Evolutionary conservation across 768 basidiomycete genomes (phyloP).

Genomic region (Daedalea quercina): DNA sequence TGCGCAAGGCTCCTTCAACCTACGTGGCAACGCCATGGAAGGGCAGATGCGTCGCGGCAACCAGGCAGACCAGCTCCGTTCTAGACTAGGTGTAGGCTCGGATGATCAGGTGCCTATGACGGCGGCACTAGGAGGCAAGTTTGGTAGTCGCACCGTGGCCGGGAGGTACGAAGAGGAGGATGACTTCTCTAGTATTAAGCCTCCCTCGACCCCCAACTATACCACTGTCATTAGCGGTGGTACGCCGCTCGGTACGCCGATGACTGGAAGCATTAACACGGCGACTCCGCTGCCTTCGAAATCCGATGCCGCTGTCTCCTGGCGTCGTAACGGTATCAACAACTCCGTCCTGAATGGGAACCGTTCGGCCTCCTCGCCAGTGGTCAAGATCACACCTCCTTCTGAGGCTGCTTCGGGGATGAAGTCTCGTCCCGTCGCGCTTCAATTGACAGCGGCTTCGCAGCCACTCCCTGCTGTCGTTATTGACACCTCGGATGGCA

Average conservation of each 20-base stretch:
- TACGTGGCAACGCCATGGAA: slow-evolving; percentile 46
- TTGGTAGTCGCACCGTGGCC: slow-evolving; percentile 56
- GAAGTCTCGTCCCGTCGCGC: slow-evolving; percentile 55
- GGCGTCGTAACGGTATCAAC: slow-evolving; percentile 68
- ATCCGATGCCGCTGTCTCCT: slow-evolving; percentile 72
- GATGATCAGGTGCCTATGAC: slow-evolving; percentile 77
- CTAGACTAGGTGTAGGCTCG: slow-evolving; percentile 45
- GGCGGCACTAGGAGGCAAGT: slow-evolving; percentile 69
- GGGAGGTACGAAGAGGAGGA: slow-evolving; percentile 38
- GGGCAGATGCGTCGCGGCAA: slow-evolving; percentile 60
- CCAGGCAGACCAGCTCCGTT: slow-evolving; percentile 60
- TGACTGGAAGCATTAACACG: slow-evolving; percentile 30
- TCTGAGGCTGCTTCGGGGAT: slow-evolving; percentile 41
- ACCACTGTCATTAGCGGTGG: slow-evolving; percentile 71
- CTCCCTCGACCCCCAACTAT: slow-evolving; percentile 51
- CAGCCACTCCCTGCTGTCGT: slow-evolving; percentile 43
- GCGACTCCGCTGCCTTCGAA: slow-evolving; percentile 65
- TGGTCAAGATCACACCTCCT: slow-evolving; percentile 68
- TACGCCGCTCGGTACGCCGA: slow-evolving; percentile 53
- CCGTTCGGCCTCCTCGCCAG: slow-evolving; percentile 41
- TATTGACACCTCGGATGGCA: slow-evolving; percentile 43
- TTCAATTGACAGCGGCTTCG: slow-evolving; percentile 32
- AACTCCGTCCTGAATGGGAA: slow-evolving; percentile 67
- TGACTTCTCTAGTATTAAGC: slow-evolving; percentile 18
- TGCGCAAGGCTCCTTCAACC: slow-evolving; percentile 53